Evolutionary conservation across 441 rosid genomes (phyloP), one percentile per base, ranked within the genome.

Genomic region (Pelargonium citronellum): DNA sequence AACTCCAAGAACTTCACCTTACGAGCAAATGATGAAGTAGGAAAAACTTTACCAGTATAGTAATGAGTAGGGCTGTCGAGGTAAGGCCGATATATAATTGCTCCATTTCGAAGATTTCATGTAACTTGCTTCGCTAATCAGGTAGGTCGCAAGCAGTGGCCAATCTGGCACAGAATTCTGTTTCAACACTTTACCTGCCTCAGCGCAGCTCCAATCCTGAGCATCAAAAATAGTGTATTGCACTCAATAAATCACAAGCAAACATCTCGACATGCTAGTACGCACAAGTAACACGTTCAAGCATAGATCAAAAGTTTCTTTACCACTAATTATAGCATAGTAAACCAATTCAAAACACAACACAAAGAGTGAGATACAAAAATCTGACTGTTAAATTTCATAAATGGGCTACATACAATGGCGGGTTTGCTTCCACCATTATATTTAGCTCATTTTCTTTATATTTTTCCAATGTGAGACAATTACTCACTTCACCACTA

Each of bases 91-190:
- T 68, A 95, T 91, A 77, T 91, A 95, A 70, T 91, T 90, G 75
- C 71, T 79, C 99, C 99, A 95, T 84, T 91, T 87, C 8, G 99
- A 95, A 67, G 82, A 84, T 62, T 83, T 82, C 78, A 74, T 78
- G 57, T 81, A 81, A 79, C 91, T 95, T 69, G 99, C 97, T 84
- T 95, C 99, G 57, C 99, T 90, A 74, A 92, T 90, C 75, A 95
- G 83, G 72, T 90, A 88, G 64, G 88, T 90, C 1, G 97, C 97
- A 11, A 95, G 84, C 75, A 89, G 79, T 22, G 99, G 97, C 97
- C 99, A 95, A 84, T 95, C 96, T 9, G 97, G 99, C n/a, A 95
- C 97, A 43, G 87, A 89, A 57, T 85, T 83, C 72, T 79, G 80
- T 73, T 89, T 89, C 69, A 95, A 73, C 70, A 89, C 87, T 73